Conservation (phyloP, 352 stramenopile genomes). For the Phytophthora syringae region DNA sequence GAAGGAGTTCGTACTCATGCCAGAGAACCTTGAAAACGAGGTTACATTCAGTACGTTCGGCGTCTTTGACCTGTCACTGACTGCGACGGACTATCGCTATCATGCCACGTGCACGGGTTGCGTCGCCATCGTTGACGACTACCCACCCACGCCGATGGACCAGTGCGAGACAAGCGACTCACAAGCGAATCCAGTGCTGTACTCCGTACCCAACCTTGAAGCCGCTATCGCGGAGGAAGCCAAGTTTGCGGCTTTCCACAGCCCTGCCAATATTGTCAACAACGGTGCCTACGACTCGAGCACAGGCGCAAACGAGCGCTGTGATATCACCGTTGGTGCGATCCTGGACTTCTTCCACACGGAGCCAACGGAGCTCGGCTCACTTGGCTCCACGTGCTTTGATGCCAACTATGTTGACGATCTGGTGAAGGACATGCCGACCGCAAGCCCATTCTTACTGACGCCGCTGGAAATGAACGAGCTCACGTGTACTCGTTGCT, state of each 20-base stretch:
- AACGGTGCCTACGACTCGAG: constrained; percentile 12
- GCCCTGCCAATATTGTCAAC: constrained; percentile 18
- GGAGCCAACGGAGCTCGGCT: background rate
- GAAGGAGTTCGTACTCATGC: constrained; percentile 6
- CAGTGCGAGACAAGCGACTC: constrained; percentile 9
- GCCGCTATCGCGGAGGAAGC: constrained; percentile 19
- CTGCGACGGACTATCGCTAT: constrained; percentile 29
- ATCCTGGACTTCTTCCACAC: constrained; percentile 24
- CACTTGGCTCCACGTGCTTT: constrained; percentile 15
- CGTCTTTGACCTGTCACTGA: constrained; percentile 33
- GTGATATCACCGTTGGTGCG: constrained; percentile 2
- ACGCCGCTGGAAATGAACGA: constrained; percentile 1
- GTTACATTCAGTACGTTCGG: constrained; percentile 33
- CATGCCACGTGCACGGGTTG: constrained; percentile 19
- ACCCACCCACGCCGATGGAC: background rate
- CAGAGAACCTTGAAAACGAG: constrained; percentile 18
- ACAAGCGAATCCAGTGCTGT: background rate
- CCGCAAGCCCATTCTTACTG: background rate
- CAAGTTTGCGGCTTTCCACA: constrained; percentile 23
- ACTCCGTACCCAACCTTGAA: constrained; percentile 6
- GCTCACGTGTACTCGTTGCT: constrained; percentile 29
- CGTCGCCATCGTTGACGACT: constrained; percentile 29
- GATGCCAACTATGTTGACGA: background rate
- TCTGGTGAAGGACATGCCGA: background rate
- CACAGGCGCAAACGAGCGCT: constrained; percentile 19